Evolutionary conservation across 2,329 filamentous ascomycete genomes (phyloP), one percentile per base, ranked within the genome.

Genomic region (Cryphonectria nitschkei): DNA sequence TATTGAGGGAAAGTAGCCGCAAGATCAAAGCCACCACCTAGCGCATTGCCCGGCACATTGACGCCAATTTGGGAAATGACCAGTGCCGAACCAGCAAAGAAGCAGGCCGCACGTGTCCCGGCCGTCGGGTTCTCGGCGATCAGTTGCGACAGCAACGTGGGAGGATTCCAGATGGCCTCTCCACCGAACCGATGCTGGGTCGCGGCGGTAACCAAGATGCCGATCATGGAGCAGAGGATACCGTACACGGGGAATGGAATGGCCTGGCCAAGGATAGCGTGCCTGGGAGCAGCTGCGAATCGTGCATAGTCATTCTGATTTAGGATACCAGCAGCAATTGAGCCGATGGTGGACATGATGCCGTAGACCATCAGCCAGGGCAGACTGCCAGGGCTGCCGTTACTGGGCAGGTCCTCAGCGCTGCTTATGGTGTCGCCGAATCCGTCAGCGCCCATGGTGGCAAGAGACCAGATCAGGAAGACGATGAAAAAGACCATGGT

Each of bases 381-480:
- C 13, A 77, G 74, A 34, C 79, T 81, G 2, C 74, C 62, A 1
- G 79, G 77, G 0, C 79, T 78, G 9, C 76, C 77, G 0, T 79
- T 78, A 5, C 69, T 67, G 0, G 78, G 76, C 1, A 79, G 74
- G 0, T 71, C 64, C 0, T 74, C 74, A 0, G 68, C 71, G 0
- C 75, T 75, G 41, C 72, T 76, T 19, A 81, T 70, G 0, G 80
- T 79, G 63, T 76, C 75, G 26, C 81, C 82, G 56, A 83, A 83
- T 5, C 82, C 82, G 2, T 73, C 75, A 0, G 77, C 63, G 1
- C 81, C 82, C 82, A 83, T 84, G 2, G 81, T 84, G 9, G 81
- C 78, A 13, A 83, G 75, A 0, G 83, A 80, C 83, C 83, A 85
- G 72, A 84, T 81, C 46, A 85, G 73, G 6, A 84, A 76, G 1